A percentile compares a stretch with the other conserved stretches of the same genome.
phyloP scores from a whole-genome alignment of 495 filamentous ascomycete genomes.

The Tuber microsphaerosporum region DNA sequence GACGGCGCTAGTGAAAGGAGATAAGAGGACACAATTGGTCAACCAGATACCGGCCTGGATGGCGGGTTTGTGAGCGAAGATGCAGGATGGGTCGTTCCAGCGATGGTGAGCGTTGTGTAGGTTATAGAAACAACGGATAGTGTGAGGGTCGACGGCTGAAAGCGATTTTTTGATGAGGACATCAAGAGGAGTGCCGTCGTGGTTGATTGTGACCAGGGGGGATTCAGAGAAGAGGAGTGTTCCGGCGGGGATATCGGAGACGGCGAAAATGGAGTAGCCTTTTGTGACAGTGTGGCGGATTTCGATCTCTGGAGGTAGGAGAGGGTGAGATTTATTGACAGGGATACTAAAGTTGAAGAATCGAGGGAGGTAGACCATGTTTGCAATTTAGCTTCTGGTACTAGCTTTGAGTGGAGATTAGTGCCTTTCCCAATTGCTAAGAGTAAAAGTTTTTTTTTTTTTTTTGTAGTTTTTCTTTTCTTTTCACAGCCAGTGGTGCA shows the following conservation, averaged over 20 bases:
- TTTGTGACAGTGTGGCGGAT: constrained; percentile 7
- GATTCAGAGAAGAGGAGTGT: constrained; percentile 13
- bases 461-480: neutral
- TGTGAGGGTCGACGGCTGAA: neutral
- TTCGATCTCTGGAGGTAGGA: constrained; percentile 16
- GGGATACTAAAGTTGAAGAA: constrained; percentile 5
- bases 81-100: constrained; percentile 5
- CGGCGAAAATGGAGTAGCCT: constrained; percentile 11
- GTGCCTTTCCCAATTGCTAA: neutral
- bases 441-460: neutral
- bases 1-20: constrained; percentile 11
- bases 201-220: constrained; percentile 10
- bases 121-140: constrained; percentile 16
- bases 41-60: constrained; percentile 22
- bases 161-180: constrained; percentile 8
- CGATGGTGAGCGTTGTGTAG: constrained; percentile 10
- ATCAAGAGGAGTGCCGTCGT: neutral
- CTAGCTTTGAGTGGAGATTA: neutral
- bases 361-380: constrained; percentile 3
- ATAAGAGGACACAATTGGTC: constrained; percentile 16
- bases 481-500: neutral
- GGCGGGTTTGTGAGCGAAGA: neutral
- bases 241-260: constrained; percentile 7
- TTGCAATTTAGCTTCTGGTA: neutral
- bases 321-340: neutral